A percentile compares a stretch with the other conserved stretches of the same genome.
Evolutionary conservation across 2,329 filamentous ascomycete species (phyloP).

Genomic region (Ophiocordyceps camponoti-rufipedis): DNA sequence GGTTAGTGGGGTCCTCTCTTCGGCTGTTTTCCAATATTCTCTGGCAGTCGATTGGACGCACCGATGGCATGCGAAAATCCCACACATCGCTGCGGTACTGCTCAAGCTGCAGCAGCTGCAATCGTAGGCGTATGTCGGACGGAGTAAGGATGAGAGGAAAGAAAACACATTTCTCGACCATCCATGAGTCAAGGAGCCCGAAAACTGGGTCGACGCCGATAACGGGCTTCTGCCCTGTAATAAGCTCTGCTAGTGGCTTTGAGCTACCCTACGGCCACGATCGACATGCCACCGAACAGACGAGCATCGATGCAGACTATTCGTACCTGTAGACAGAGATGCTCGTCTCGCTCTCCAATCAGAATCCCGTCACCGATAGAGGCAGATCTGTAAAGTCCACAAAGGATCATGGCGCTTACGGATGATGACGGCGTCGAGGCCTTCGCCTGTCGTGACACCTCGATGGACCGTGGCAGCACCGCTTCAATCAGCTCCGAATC

Average conservation of each 20-base stretch:
- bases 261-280: neutral
- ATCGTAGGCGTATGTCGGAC: neutral
- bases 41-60: slow-evolving; percentile 24
- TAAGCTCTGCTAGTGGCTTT: neutral
- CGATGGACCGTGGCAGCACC: neutral
- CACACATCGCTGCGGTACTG: slow-evolving; percentile 56
- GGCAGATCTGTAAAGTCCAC: neutral
- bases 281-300: neutral
- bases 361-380: neutral
- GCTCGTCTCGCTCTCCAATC: neutral
- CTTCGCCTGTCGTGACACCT: neutral
- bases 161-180: neutral
- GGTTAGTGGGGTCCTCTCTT: slow-evolving; percentile 9
- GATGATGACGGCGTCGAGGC: neutral
- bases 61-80: slow-evolving; percentile 91
- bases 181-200: neutral
- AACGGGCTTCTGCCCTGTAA: neutral
- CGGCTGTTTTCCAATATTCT: neutral
- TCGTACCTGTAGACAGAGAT: neutral
- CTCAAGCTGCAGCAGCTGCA: neutral
- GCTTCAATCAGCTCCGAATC: neutral
- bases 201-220: neutral
- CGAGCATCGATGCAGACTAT: no score
- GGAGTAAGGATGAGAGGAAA: neutral
- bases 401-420: neutral